A percentile compares a stretch with the other conserved stretches of the same genome.
Conservation (phyloP, 306 rosid species). For the Trichosanthes truncata region DNA sequence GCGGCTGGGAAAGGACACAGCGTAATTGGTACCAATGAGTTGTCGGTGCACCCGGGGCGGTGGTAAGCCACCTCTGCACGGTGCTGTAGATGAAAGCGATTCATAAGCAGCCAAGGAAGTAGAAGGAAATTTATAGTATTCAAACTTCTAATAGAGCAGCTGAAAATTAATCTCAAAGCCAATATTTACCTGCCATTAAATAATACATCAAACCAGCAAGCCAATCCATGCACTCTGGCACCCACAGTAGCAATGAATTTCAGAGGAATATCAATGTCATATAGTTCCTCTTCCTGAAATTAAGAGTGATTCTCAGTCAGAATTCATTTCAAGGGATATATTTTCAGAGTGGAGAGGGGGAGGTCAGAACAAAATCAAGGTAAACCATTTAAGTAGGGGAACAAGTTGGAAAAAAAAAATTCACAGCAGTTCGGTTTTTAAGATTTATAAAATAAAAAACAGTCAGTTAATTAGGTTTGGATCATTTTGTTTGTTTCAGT, state of each 20-base stretch:
- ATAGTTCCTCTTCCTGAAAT: constrained; percentile 74
- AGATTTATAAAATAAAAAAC: background rate
- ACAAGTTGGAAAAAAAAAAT: background rate
- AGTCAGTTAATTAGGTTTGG: too few species aligned
- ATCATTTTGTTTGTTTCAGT: background rate
- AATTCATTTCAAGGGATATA: background rate
- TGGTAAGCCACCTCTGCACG: constrained; percentile 91
- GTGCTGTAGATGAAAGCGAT: constrained; percentile 39
- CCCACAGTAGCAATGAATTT: constrained; percentile 71
- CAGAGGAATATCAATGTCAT: constrained; percentile 80
- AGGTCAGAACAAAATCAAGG: background rate
- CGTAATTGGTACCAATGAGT: constrained; percentile 98
- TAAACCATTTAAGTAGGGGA: background rate
- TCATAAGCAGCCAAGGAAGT: background rate
- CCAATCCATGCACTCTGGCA: constrained; percentile 91
- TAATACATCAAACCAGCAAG: constrained; percentile 96
- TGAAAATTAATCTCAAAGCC: background rate
- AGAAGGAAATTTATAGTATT: background rate
- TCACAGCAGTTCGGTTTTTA: background rate
- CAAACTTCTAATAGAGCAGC: background rate
- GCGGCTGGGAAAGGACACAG: constrained; percentile 87
- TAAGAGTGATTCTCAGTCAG: background rate
- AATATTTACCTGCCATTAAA: constrained; percentile 74
- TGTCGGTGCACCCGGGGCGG: constrained; percentile 92
- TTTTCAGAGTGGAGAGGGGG: too few species aligned